Evolutionary conservation across 768 basidiomycete species (phyloP).

Genomic region (Gyrodon lividus): DNA sequence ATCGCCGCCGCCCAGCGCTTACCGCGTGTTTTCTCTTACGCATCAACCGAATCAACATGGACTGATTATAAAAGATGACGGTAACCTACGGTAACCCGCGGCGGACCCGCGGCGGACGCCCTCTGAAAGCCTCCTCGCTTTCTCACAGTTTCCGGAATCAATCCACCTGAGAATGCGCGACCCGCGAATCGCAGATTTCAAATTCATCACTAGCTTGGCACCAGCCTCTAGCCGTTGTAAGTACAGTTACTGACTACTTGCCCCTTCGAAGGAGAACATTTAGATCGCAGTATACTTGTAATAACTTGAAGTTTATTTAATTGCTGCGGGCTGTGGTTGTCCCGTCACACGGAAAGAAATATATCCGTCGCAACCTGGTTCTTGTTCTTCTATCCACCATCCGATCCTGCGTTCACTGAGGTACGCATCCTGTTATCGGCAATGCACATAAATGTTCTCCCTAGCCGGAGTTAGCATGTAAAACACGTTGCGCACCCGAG

Average conservation of each 20-base stretch:
- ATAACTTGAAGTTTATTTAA: neutral
- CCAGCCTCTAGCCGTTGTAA: no score
- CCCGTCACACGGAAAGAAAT: neutral
- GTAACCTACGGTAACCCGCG: neutral
- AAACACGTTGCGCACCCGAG: neutral
- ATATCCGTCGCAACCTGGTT: neutral
- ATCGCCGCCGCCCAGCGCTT: constrained; percentile 8
- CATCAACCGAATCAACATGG: neutral
- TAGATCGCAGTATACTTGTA: neutral
- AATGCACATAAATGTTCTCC: neutral
- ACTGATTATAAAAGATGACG: neutral
- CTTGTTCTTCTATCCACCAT: neutral
- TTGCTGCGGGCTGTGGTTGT: neutral
- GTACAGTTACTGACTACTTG: no score
- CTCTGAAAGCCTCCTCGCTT: neutral
- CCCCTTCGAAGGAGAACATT: neutral
- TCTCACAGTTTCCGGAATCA: neutral
- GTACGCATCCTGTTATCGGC: neutral
- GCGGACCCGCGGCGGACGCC: neutral
- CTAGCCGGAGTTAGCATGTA: neutral
- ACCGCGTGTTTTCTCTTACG: constrained; percentile 23
- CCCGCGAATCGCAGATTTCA: neutral
- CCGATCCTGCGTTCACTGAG: neutral
- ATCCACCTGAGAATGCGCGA: neutral
- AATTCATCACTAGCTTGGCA: neutral